Conservation (phyloP, 176 grass and related monocot species). For the Eleusine coracana region DNA sequence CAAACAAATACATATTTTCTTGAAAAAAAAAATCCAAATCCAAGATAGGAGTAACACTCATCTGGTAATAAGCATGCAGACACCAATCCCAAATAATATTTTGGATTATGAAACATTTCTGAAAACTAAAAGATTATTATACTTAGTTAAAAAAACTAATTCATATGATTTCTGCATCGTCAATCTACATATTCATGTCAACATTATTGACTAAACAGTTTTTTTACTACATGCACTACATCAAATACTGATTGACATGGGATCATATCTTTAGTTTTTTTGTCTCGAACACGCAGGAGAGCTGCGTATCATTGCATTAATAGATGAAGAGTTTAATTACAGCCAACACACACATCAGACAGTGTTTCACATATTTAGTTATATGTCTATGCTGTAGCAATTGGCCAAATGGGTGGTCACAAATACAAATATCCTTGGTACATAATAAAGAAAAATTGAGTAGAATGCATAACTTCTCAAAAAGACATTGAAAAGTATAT, state of each 20-base stretch:
- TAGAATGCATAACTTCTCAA: constrained; percentile 10
- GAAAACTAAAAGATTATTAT: neutral
- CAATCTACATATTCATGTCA: neutral
- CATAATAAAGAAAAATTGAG: neutral
- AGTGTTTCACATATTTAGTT: neutral
- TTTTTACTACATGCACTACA: neutral
- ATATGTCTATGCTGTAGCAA: neutral
- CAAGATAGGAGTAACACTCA: neutral
- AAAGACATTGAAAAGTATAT: constrained; percentile 9
- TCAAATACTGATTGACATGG: neutral
- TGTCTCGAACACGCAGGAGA: too few relatives aligned
- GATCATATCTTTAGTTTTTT: neutral
- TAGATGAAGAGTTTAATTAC: too few relatives aligned
- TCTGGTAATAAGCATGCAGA: neutral
- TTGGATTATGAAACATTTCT: neutral
- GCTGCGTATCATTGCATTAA: too few relatives aligned
- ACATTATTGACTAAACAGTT: neutral
- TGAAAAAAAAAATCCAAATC: neutral
- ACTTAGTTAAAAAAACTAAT: neutral
- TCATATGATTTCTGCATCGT: neutral
- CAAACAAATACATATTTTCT: constrained; percentile 5
- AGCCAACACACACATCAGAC: too few relatives aligned
- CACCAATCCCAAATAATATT: neutral
- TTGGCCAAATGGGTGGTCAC: neutral
- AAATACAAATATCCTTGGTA: neutral